Evolutionary conservation across 352 stramenopile genomes (phyloP).

Genomic region (Phytopythium ostracodes): DNA sequence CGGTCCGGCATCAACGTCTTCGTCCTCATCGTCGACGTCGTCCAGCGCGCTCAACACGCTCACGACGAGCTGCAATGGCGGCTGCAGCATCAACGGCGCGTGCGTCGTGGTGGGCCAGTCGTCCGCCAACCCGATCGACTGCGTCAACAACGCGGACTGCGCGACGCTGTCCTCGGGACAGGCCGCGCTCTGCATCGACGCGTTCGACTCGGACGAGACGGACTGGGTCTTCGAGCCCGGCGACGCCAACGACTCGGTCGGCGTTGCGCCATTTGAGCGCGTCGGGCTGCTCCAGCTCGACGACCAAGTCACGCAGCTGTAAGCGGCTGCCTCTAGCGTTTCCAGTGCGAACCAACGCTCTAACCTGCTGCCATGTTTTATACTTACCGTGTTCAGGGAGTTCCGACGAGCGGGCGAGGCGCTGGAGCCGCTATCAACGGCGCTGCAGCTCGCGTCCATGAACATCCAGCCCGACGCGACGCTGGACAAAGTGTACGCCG

Average conservation of each 20-base stretch:
- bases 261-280: conserved; percentile 60
- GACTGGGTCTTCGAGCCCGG: conserved; percentile 57
- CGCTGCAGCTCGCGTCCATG: conserved; percentile 61
- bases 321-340: not conserved
- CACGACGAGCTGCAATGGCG: conserved; percentile 73
- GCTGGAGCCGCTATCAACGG: conserved; percentile 29
- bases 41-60: conserved; percentile 52
- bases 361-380: not conserved
- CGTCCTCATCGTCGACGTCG: conserved; percentile 1
- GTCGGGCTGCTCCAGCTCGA: conserved; percentile 63
- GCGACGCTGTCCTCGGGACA: conserved; percentile 61
- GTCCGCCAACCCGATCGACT: conserved; percentile 58
- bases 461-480: conserved; percentile 48
- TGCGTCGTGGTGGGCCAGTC: conserved; percentile 66
- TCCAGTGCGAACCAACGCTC: not conserved
- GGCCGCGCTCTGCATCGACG: conserved; percentile 58
- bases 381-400: conserved; percentile 11
- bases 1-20: not conserved
- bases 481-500: conserved; percentile 35
- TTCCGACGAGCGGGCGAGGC: conserved; percentile 35
- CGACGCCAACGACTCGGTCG: conserved; percentile 40
- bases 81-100: conserved; percentile 48
- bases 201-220: conserved; percentile 31
- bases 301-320: conserved; percentile 40
- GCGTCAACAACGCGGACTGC: conserved; percentile 69